phyloP scores from a whole-genome alignment of 1,139 yeast genomes.

The Magnusiomyces fungicola region DNA sequence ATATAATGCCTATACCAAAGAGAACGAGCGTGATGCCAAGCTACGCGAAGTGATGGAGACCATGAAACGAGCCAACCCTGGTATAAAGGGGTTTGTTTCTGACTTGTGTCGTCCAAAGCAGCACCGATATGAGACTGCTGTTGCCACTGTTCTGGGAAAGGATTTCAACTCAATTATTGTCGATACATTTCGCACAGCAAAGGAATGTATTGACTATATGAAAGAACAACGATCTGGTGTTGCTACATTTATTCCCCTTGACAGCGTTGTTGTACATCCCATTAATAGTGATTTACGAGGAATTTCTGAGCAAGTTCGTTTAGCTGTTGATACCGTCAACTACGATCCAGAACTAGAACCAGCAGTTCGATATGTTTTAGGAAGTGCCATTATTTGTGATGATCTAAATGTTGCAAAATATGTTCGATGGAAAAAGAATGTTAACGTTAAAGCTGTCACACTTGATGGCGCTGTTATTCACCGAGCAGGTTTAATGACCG shows the following conservation, averaged over 20 bases:
- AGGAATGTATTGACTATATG: conserved; percentile 72
- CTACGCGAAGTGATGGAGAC: conserved; percentile 65
- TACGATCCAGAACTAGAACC: conserved; percentile 63
- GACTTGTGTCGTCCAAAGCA: conserved; percentile 79
- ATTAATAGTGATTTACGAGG: conserved; percentile 52
- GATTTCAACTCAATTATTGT: conserved; percentile 80
- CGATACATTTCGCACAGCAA: conserved; percentile 66
- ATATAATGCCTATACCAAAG: conserved; percentile 67
- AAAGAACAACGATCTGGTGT: conserved; percentile 82
- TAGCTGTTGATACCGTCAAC: conserved; percentile 60
- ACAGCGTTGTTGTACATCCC: conserved; percentile 59
- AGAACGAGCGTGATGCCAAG: conserved; percentile 59
- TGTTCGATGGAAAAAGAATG: conserved; percentile 58
- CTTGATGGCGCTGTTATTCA: conserved; percentile 81
- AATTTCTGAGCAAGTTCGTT: conserved; percentile 48
- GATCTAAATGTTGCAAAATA: conserved; percentile 57
- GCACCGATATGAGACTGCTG: conserved; percentile 66
- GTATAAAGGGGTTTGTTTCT: conserved; percentile 71
- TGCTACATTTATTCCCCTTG: conserved; percentile 84
- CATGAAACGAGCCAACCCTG: conserved; percentile 66
- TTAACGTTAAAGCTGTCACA: conserved; percentile 68
- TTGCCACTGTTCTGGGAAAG: conserved; percentile 72
- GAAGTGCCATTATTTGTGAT: conserved; percentile 77
- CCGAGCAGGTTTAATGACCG: conserved; percentile 86
- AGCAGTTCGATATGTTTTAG: conserved; percentile 77